Percentiles rank a stretch among this genome's conserved stretches.
Conservation (phyloP, 2,329 filamentous ascomycete species). For the Cryphonectria parasitica region DNA sequence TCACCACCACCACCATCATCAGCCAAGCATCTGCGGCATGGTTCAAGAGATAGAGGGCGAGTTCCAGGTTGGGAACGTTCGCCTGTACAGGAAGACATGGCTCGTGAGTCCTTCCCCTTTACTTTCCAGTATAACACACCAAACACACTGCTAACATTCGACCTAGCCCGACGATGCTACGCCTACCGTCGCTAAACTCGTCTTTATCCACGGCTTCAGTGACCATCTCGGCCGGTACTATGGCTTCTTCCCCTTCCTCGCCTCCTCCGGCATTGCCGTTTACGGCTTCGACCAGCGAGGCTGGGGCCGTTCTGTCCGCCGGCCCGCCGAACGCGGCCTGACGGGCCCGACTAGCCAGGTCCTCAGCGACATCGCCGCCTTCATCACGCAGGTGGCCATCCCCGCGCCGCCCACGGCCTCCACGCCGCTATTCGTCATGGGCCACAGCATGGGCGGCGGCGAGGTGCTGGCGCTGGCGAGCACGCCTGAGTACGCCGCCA, state of each 20-base stretch:
- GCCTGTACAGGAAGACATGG: constrained; percentile 62
- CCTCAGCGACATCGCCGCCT: constrained; percentile 76
- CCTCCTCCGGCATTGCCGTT: constrained; percentile 72
- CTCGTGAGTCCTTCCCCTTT: constrained; percentile 48
- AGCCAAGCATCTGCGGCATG: constrained; percentile 37
- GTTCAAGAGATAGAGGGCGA: constrained; percentile 53
- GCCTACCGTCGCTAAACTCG: constrained; percentile 66
- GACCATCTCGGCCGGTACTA: constrained; percentile 82
- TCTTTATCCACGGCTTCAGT: constrained; percentile 89
- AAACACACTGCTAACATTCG: constrained; percentile 19
- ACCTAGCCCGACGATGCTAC: constrained; percentile 54
- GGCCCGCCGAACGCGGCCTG: constrained; percentile 66
- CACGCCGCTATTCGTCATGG: constrained; percentile 77
- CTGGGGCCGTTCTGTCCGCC: constrained; percentile 76
- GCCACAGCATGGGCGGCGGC: constrained; percentile 89
- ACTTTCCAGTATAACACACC: not conserved
- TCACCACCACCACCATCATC: not conserved
- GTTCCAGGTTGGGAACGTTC: constrained; percentile 49
- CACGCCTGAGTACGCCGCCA: constrained; percentile 53
- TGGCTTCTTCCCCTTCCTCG: constrained; percentile 72
- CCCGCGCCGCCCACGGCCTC: constrained; percentile 45
- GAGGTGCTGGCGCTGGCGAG: constrained; percentile 68
- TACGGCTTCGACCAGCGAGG: constrained; percentile 84
- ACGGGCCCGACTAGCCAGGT: constrained; percentile 76
- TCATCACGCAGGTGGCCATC: constrained; percentile 63